A percentile compares a stretch with the other conserved stretches of the same genome.
Conservation (phyloP, 2,329 filamentous ascomycete genomes). For the Penicillium glabrum region DNA sequence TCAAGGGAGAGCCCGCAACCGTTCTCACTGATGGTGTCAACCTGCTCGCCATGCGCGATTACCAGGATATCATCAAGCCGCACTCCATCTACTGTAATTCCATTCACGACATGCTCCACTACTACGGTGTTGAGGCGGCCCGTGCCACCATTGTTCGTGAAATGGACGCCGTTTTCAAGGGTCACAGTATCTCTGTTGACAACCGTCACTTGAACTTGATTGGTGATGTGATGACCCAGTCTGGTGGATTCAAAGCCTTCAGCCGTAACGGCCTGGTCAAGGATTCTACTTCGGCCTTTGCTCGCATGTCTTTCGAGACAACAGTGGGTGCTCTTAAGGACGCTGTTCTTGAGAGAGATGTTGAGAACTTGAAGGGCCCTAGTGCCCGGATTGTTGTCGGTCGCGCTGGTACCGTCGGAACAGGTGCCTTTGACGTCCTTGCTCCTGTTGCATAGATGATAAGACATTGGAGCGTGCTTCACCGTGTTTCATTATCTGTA, state of each 20-base stretch:
- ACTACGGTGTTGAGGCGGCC: conserved; percentile 93
- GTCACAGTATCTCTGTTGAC: conserved; percentile 91
- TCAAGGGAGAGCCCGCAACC: conserved; percentile 48
- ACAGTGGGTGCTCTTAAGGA: conserved; percentile 92
- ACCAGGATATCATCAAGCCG: conserved; percentile 80
- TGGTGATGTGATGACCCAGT: conserved; percentile 95
- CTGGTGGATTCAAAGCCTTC: conserved; percentile 85
- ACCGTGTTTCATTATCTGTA: conserved; percentile 22
- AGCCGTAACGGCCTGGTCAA: conserved; percentile 80
- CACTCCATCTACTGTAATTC: conserved; percentile 90
- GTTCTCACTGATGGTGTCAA: conserved; percentile 86
- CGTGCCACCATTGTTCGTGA: conserved; percentile 84
- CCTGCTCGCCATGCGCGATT: conserved; percentile 84
- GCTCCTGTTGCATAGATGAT: conserved; percentile 46
- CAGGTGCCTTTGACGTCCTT: conserved; percentile 88
- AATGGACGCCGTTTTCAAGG: conserved; percentile 78
- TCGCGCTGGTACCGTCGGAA: conserved; percentile 77
- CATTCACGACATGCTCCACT: conserved; percentile 76
- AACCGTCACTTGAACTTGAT: conserved; percentile 92
- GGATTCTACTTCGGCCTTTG: conserved; percentile 83
- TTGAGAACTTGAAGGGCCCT: conserved; percentile 82
- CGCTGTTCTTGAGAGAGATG: conserved; percentile 84
- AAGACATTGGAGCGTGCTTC: conserved; percentile 14
- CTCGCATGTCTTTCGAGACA: conserved; percentile 99
- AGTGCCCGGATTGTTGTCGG: conserved; percentile 88